These are phyloP conservation scores for Ettlia oleoabundans DNA, from an alignment of 139 green algal genomes.

Conservation along the genomic window DNA sequence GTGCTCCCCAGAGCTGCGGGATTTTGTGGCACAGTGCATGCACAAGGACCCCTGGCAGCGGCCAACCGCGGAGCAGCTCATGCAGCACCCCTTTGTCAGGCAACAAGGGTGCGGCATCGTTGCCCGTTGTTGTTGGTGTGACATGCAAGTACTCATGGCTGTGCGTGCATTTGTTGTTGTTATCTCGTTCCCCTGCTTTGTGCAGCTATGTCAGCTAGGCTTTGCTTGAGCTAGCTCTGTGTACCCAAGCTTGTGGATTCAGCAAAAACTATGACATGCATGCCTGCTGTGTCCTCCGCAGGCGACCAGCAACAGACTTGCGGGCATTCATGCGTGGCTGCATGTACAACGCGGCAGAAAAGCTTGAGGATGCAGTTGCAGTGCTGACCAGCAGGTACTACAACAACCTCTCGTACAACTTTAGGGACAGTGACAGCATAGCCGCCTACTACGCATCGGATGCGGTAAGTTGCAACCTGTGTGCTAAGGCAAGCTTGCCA, in stretches of 20 bases:
- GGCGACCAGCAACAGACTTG: slow-evolving; percentile 26
- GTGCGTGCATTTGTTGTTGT: too few species aligned
- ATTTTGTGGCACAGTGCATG: slow-evolving; percentile 83
- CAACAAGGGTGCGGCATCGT: neutral
- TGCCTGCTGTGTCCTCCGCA: neutral
- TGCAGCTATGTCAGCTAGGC: too few species aligned
- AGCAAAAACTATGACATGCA: neutral
- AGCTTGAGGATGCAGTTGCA: slow-evolving; percentile 31
- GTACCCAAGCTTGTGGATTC: too few species aligned
- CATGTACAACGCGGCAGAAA: slow-evolving; percentile 39
- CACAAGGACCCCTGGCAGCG: slow-evolving; percentile 74
- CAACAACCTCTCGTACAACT: slow-evolving; percentile 47
- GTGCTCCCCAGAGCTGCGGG: slow-evolving; percentile 69
- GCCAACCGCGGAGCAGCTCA: slow-evolving; percentile 68
- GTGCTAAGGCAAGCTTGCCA: too few species aligned
- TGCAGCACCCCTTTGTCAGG: slow-evolving; percentile 76
- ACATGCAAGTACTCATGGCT: too few species aligned
- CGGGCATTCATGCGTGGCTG: slow-evolving; percentile 44
- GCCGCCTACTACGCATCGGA: slow-evolving; percentile 45
- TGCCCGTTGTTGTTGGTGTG: neutral
- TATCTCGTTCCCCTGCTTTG: too few species aligned
- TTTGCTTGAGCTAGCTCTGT: too few species aligned
- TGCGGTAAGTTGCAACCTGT: slow-evolving; percentile 17
- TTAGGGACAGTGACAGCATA: slow-evolving; percentile 26
- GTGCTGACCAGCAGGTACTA: slow-evolving; percentile 36